phyloP scores from a whole-genome alignment of 1,284 basidiomycete genomes.

The Hypsizygus ulmarius region DNA sequence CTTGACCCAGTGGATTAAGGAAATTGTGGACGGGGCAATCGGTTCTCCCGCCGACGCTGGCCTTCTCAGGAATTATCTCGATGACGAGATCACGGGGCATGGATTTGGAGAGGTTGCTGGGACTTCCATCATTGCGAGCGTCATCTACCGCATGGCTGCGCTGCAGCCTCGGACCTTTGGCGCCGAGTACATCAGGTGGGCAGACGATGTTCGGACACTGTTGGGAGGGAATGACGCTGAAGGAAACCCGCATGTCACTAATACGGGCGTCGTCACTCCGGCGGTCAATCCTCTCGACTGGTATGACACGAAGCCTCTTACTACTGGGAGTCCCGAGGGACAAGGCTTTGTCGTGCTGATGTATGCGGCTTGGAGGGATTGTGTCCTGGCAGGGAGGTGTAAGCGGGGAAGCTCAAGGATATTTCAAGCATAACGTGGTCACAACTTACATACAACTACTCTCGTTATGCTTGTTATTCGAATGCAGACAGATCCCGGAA shows the following conservation, averaged over 20 bases:
- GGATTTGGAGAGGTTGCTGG: conserved; percentile 43
- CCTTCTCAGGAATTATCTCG: conserved; percentile 39
- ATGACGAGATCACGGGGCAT: conserved; percentile 29
- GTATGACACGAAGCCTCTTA: conserved; percentile 33
- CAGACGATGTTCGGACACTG: conserved; percentile 20
- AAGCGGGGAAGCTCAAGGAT: background rate
- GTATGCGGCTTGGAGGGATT: conserved; percentile 46
- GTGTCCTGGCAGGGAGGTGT: conserved; percentile 24
- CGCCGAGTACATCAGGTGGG: conserved; percentile 23
- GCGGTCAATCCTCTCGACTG: conserved; percentile 41
- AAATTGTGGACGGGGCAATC: conserved; percentile 49
- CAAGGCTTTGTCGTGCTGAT: conserved; percentile 40
- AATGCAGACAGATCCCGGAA: background rate
- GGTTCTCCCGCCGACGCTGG: conserved; percentile 21
- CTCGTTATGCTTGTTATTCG: background rate
- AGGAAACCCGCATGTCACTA: conserved; percentile 13
- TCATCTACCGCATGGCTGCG: conserved; percentile 40
- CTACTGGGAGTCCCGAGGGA: conserved; percentile 40
- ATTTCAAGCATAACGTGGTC: background rate
- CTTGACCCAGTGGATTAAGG: conserved; percentile 41
- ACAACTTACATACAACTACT: background rate
- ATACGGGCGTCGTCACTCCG: conserved; percentile 34
- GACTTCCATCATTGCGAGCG: conserved; percentile 40
- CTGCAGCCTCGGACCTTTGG: conserved; percentile 19
- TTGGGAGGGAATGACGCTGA: conserved; percentile 16